A percentile compares a stretch with the other conserved stretches of the same genome.
These are phyloP conservation scores for Stromatinia cepivora DNA, from an alignment of 2,329 filamentous ascomycete species.

Conservation along the genomic window DNA sequence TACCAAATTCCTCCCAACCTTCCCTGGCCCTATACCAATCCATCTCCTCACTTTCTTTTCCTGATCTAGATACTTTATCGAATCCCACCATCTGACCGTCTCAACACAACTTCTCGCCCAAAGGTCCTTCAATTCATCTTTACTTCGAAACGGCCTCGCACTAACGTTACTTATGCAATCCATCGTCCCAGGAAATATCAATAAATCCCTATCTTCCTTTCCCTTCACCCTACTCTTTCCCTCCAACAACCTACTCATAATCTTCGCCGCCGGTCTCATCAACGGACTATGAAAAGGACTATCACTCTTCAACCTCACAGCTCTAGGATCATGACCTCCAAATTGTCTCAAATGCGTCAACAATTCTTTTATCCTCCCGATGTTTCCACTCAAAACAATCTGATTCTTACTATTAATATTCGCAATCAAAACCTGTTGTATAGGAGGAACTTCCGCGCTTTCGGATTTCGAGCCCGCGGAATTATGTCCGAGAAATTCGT, in stretches of 20 bases:
- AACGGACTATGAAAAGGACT: conserved; percentile 89
- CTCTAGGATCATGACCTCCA: conserved; percentile 84
- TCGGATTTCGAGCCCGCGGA: conserved; percentile 67
- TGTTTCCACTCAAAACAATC: conserved; percentile 87
- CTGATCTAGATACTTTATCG: conserved; percentile 84
- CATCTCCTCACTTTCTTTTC: conserved; percentile 78
- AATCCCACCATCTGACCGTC: conserved; percentile 93
- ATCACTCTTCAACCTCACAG: conserved; percentile 82
- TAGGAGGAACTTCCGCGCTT: conserved; percentile 66
- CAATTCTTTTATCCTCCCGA: conserved; percentile 77
- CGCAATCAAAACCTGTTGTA: conserved; percentile 85
- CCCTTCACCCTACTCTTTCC: conserved; percentile 56
- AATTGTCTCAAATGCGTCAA: conserved; percentile 86
- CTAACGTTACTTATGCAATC: conserved; percentile 86
- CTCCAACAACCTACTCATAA: conserved; percentile 69
- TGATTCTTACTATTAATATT: conserved; percentile 97
- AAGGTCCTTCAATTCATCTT: conserved; percentile 74
- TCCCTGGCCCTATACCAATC: conserved; percentile 90
- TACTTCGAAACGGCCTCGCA: conserved; percentile 72
- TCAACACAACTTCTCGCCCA: conserved; percentile 82
- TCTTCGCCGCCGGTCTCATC: conserved; percentile 79
- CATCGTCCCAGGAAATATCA: conserved; percentile 73
- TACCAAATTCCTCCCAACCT: conserved; percentile 89
- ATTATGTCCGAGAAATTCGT: conserved; percentile 73
- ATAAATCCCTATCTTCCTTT: conserved; percentile 59